A percentile compares a stretch with the other conserved stretches of the same genome.
Evolutionary conservation across 305 asterid genomes (phyloP).

Genomic region (Solanum hybrid): DNA sequence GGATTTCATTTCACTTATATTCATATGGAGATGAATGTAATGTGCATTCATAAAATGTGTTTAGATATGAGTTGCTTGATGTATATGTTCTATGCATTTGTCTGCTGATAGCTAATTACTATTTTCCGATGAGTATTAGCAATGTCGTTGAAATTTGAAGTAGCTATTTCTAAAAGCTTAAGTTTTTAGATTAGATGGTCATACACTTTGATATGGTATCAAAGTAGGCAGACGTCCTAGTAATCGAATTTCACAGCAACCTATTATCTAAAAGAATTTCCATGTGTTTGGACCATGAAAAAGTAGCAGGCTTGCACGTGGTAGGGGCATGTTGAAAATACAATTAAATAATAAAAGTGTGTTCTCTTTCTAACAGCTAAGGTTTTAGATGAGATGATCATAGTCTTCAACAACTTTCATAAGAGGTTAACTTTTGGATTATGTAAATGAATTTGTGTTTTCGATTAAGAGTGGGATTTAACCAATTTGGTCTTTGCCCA

Average conservation of each 20-base stretch:
- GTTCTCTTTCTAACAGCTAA: too few species aligned
- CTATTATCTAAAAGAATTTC: not conserved
- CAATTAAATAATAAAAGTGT: too few species aligned
- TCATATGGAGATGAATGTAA: not conserved
- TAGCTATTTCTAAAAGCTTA: not conserved
- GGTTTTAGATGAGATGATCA: too few species aligned
- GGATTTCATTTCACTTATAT: not conserved
- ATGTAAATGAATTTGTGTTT: too few species aligned
- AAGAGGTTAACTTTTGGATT: too few species aligned
- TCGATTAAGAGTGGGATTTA: too few species aligned
- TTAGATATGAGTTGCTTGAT: too few species aligned
- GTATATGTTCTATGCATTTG: too few species aligned
- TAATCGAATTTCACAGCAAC: not conserved
- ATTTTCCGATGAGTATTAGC: not conserved
- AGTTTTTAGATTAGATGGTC: not conserved
- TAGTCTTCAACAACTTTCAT: too few species aligned
- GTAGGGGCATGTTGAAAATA: too few species aligned
- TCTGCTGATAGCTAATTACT: not conserved
- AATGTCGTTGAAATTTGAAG: not conserved
- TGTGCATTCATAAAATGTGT: too few species aligned
- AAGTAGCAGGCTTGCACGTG: not conserved
- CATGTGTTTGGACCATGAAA: not conserved
- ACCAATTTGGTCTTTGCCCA: too few species aligned
- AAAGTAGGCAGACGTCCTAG: not conserved
- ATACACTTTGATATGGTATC: not conserved